Evolutionary conservation across 371 early-diverging fungal genomes (phyloP).

Genomic region (Mortierella sp.): DNA sequence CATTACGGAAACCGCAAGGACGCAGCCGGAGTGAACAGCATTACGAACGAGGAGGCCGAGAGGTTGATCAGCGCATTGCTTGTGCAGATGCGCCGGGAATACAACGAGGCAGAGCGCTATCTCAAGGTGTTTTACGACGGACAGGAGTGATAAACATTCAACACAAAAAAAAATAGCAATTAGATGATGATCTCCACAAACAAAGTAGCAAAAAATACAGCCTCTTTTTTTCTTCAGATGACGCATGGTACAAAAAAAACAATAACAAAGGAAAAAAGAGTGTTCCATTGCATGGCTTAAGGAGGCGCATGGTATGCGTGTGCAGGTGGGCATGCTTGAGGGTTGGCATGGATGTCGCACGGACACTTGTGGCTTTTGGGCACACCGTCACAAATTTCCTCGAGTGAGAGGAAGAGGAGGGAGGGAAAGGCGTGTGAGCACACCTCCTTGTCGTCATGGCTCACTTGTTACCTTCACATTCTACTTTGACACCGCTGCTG

Average conservation of each 20-base stretch:
- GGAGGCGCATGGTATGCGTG: too few relatives aligned
- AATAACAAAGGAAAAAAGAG: not conserved
- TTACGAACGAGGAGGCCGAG: slow-evolving; percentile 75
- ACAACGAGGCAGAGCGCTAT: slow-evolving; percentile 81
- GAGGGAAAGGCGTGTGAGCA: not conserved
- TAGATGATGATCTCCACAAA: too few relatives aligned
- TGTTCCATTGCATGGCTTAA: too few relatives aligned
- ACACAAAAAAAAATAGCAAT: not conserved
- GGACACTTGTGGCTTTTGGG: slow-evolving; percentile 32
- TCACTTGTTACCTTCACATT: not conserved
- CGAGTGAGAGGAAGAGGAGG: not conserved
- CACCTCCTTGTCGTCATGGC: not conserved
- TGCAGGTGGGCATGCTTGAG: not conserved
- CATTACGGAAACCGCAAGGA: slow-evolving; percentile 85
- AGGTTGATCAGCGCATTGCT: slow-evolving; percentile 71
- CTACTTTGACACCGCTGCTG: not conserved
- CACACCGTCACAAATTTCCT: not conserved
- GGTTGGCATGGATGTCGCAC: slow-evolving; percentile 10
- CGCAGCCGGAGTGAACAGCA: slow-evolving; percentile 65
- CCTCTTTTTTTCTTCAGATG: not conserved
- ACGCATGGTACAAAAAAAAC: too few relatives aligned
- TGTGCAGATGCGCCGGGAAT: slow-evolving; percentile 75
- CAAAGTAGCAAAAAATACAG: not conserved
- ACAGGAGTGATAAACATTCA: slow-evolving; percentile 20
- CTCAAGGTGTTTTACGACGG: slow-evolving; percentile 81